phyloP scores from a whole-genome alignment of 164 flowering plant genomes.

The Tetrastigma voinierianum region DNA sequence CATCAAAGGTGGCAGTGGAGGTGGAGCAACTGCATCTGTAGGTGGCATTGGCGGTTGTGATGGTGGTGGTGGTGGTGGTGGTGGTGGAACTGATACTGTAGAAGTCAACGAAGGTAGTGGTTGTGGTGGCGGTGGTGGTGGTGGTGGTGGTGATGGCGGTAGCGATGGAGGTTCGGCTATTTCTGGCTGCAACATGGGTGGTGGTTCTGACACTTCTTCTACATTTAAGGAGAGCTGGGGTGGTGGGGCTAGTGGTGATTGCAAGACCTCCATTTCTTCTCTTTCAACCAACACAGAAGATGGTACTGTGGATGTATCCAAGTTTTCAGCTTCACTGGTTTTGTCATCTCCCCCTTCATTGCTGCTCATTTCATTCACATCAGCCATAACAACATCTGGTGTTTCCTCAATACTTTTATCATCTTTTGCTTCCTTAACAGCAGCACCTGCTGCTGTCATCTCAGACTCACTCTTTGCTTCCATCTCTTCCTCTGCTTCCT shows the following conservation, averaged over 20 bases:
- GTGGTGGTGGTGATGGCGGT: constrained; percentile 27
- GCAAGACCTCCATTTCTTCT: neutral
- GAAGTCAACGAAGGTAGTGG: constrained; percentile 15
- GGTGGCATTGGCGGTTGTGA: constrained; percentile 7
- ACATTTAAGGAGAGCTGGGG: neutral
- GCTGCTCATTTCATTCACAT: neutral
- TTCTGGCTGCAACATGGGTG: neutral
- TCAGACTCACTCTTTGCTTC: constrained; percentile 16
- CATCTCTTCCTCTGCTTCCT: constrained; percentile 12
- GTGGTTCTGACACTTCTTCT: neutral
- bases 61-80: constrained; percentile 9
- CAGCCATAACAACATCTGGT: constrained; percentile 3
- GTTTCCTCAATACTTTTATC: constrained; percentile 4
- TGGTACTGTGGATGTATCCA: neutral
- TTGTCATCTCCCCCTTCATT: neutral
- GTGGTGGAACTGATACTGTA: constrained; percentile 7
- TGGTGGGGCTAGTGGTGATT: constrained; percentile 16
- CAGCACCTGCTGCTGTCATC: constrained; percentile 2
- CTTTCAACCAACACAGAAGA: neutral
- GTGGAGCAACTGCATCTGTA: neutral
- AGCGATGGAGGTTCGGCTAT: constrained; percentile 17
- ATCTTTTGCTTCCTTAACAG: constrained; percentile 1
- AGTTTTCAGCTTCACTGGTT: neutral
- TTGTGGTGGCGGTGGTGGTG: constrained; percentile 26
- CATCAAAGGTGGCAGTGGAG: constrained; percentile 27